These are phyloP conservation scores for Melocanna baccifera DNA, from an alignment of 176 grass and related monocot genomes.

Conservation along the genomic window DNA sequence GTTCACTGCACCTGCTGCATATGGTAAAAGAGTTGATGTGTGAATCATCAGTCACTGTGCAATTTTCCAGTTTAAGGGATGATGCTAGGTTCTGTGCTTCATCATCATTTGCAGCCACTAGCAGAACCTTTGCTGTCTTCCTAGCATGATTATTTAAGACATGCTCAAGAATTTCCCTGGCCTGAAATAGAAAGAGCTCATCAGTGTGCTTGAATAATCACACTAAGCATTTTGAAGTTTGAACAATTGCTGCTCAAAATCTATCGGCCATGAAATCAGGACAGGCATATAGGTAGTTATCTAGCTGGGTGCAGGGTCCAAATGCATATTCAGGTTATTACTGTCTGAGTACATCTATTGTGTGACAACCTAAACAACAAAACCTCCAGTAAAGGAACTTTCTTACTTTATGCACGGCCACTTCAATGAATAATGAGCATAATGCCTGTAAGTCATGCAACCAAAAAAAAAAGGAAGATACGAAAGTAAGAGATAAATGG, in stretches of 20 bases:
- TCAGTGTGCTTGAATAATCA: background rate
- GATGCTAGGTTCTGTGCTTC: constrained; percentile 33
- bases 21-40: constrained; percentile 46
- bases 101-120: constrained; percentile 39
- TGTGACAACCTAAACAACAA: background rate
- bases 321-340: background rate
- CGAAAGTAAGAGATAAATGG: background rate
- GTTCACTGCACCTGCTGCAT: constrained; percentile 45
- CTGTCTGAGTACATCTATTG: background rate
- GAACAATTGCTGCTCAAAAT: constrained; percentile 14
- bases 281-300: background rate
- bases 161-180: constrained; percentile 59
- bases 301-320: background rate
- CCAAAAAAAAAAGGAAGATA: background rate
- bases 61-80: constrained; percentile 41
- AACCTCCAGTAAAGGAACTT: constrained; percentile 3
- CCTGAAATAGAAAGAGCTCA: constrained; percentile 39
- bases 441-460: background rate
- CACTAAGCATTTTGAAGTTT: background rate
- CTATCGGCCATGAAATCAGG: background rate
- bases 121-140: constrained; percentile 54
- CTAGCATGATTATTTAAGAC: constrained; percentile 27
- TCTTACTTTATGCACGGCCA: background rate
- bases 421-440: background rate
- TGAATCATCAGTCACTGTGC: constrained; percentile 40